Conservation (phyloP, 2,329 filamentous ascomycete species). For the Paecilomyces sp. region DNA sequence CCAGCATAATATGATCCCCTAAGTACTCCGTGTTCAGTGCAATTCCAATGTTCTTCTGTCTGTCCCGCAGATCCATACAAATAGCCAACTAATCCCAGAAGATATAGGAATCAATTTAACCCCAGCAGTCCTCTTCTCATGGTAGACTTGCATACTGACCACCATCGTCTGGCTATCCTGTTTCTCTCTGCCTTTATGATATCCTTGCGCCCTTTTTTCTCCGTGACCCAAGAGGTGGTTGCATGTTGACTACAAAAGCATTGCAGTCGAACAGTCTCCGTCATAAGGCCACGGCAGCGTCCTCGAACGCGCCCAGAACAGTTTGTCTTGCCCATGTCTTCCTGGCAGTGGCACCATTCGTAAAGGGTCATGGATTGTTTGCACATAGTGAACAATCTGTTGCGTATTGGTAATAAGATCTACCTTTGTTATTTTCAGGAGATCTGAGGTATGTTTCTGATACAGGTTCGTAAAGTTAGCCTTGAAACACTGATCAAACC, state of each 20-base stretch:
- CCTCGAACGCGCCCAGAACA: conserved; percentile 20
- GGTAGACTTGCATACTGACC: not conserved
- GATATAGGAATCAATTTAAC: not conserved
- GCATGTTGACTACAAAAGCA: conserved; percentile 32
- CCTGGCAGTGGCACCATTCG: conserved; percentile 32
- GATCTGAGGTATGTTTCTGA: not conserved
- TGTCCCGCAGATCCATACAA: not conserved
- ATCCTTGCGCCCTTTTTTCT: conserved; percentile 18
- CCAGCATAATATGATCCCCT: too few relatives aligned
- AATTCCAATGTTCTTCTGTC: not conserved
- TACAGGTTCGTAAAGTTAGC: too few relatives aligned
- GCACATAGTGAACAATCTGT: conserved; percentile 21
- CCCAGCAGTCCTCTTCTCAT: not conserved
- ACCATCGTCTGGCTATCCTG: not conserved
- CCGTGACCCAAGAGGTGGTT: conserved; percentile 22
- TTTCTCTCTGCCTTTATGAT: conserved; percentile 6
- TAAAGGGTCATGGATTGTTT: conserved; percentile 30
- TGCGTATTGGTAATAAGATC: not conserved
- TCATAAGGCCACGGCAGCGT: conserved; percentile 21
- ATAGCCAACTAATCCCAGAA: not conserved
- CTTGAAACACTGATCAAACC: too few relatives aligned
- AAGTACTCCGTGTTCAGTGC: too few relatives aligned
- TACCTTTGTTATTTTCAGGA: not conserved
- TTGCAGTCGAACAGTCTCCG: conserved; percentile 32
- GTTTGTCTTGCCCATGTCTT: conserved; percentile 23